Base-by-base conservation (phyloP, 2,329 filamentous ascomycete genomes). In the Fonsecaea pugnacius region DNA sequence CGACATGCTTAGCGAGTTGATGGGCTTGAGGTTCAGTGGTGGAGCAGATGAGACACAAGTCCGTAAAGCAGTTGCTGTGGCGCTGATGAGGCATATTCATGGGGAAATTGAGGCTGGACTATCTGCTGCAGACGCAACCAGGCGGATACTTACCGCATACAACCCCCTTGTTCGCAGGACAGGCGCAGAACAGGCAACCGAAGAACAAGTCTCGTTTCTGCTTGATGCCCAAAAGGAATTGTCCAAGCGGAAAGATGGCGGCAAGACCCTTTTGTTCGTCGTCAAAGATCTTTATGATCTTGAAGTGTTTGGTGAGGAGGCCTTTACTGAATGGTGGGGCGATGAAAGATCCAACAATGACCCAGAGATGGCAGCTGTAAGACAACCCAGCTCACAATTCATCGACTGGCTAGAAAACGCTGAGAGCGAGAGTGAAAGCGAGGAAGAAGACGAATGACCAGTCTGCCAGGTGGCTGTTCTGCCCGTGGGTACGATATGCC, bases 1-100 rank as follows among this genome's bases (percentile, higher is more conserved):
- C 74, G 95, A 96, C 68, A 93, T 96, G 72, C 92, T 94, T 75
- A 85, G 98, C 36, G 95, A 99, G 75, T 90, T 99, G 67, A 96
- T 93, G 81, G 91, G 92, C 53, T 83, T 98, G n/a, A 89, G 94
- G 10, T 91, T 99, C 76, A 90, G 89, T 60, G 91, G 91, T 72
- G 92, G 98, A 73, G 95, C 95, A 2, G 93, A 92, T 0, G 94
- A 96, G 73, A 85, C 89, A 69, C 90, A 95, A 76, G 91, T 98
- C 73, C 91, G 94, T 51, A 89, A 89, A 36, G 92, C 95, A 16
- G 89, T 98, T 27, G 91, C 91, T 2, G 87, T 89, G 1, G 91
- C 93, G 0, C 94, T 98, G 74, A 90, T 91, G 72, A 91, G 91
- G 72, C 89, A 90, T 63, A 89, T 93, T 52, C 84, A 87, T 5